A percentile compares a stretch with the other conserved stretches of the same genome.
phyloP scores from a whole-genome alignment of 148 eudicot species.

The Tetragonia tetragonoides region DNA sequence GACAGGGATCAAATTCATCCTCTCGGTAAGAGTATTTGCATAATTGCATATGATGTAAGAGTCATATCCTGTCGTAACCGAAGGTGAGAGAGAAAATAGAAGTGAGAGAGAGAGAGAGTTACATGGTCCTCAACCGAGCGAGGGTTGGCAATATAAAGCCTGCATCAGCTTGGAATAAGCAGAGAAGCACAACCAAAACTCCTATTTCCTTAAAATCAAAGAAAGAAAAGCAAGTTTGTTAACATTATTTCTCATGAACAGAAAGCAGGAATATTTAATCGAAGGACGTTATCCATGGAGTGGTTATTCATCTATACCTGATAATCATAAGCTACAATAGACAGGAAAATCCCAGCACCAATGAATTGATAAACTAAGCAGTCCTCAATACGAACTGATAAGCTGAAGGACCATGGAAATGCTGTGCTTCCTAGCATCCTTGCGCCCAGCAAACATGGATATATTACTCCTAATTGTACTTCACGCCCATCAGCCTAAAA shows the following conservation, averaged over 20 bases:
- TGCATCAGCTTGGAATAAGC: conserved; percentile 65
- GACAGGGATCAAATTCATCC: not conserved
- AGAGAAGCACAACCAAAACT: conserved; percentile 63
- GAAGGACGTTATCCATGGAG: not conserved
- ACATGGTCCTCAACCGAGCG: conserved; percentile 86
- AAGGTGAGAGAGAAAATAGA: not conserved
- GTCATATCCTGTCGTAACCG: not conserved
- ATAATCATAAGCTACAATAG: conserved; percentile 85
- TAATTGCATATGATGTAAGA: not conserved
- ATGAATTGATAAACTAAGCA: conserved; percentile 55
- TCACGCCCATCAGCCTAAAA: conserved; percentile 95
- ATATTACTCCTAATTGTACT: conserved; percentile 70
- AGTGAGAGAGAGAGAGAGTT: conserved; percentile 18
- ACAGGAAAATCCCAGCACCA: conserved; percentile 52
- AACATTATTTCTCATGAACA: not conserved
- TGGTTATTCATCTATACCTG: conserved; percentile 48
- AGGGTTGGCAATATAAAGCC: conserved; percentile 87
- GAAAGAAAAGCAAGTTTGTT: not conserved
- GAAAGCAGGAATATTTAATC: conserved; percentile 6
- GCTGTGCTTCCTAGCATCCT: conserved; percentile 91
- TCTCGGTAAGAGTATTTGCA: not conserved
- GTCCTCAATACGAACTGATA: conserved; percentile 70
- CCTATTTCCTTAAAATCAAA: conserved; percentile 67
- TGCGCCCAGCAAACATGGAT: conserved; percentile 89
- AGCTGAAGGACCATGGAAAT: conserved; percentile 70